phyloP scores from a whole-genome alignment of 2,329 filamentous ascomycete species.

The Fusarium sp. region DNA sequence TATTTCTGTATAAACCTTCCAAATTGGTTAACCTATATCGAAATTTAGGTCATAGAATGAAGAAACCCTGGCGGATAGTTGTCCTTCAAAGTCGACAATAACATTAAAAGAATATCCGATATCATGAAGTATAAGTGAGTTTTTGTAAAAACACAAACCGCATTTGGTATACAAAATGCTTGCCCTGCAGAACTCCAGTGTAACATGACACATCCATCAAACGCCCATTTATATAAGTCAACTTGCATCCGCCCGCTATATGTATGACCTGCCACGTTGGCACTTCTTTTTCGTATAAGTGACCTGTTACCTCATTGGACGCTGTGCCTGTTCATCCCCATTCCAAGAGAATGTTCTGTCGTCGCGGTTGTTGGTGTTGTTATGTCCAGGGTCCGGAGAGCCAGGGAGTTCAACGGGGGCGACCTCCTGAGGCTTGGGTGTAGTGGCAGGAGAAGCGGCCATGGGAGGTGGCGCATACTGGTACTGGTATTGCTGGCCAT shows the following conservation, averaged over 20 bases:
- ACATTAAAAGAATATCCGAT: slow-evolving; percentile 17
- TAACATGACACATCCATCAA: slow-evolving; percentile 18
- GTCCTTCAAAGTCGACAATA: not conserved
- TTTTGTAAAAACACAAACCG: slow-evolving; percentile 6
- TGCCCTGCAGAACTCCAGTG: slow-evolving; percentile 23
- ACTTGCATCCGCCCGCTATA: slow-evolving; percentile 2
- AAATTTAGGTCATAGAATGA: not conserved
- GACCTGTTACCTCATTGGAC: slow-evolving; percentile 32
- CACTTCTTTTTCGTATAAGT: not conserved
- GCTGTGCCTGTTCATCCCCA: slow-evolving; percentile 45
- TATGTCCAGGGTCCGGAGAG: slow-evolving; percentile 45
- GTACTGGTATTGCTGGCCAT: slow-evolving; percentile 33
- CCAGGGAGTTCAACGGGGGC: slow-evolving; percentile 52
- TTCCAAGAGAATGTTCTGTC: slow-evolving; percentile 48
- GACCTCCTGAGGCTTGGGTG: slow-evolving; percentile 35
- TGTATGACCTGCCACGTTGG: slow-evolving; percentile 14
- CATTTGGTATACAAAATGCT: slow-evolving; percentile 11
- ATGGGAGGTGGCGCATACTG: slow-evolving; percentile 42
- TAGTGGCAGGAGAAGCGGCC: slow-evolving; percentile 22
- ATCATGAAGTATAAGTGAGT: slow-evolving; percentile 13
- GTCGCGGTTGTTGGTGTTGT: slow-evolving; percentile 21
- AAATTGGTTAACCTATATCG: not conserved
- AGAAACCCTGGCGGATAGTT: not conserved
- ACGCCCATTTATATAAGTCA: slow-evolving; percentile 19
- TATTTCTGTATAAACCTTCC: not conserved